These are phyloP conservation scores for Pleomassaria siparia DNA, from an alignment of 2,329 filamentous ascomycete species.

Conservation along the genomic window DNA sequence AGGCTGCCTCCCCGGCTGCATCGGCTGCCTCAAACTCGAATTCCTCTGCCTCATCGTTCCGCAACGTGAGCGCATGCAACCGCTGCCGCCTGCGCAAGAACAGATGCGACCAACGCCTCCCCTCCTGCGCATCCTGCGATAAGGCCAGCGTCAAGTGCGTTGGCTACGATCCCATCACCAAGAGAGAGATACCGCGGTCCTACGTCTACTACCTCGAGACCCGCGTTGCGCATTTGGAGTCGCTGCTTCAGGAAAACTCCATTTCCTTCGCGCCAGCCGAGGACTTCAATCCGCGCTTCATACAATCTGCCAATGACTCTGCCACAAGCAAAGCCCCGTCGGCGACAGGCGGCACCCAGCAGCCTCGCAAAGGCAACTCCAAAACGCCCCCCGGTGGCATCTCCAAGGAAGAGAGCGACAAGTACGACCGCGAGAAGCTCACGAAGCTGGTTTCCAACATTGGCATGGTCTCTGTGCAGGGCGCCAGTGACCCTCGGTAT, in stretches of 20 bases:
- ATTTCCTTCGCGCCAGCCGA: slow-evolving; percentile 72
- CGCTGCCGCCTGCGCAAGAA: slow-evolving; percentile 79
- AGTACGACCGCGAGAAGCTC: slow-evolving; percentile 62
- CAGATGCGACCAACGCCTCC: slow-evolving; percentile 88
- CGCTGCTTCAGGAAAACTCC: slow-evolving; percentile 67
- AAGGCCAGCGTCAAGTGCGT: slow-evolving; percentile 92
- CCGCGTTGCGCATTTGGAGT: slow-evolving; percentile 80
- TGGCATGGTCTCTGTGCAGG: slow-evolving; percentile 76
- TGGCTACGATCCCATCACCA: slow-evolving; percentile 94
- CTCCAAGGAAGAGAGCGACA: slow-evolving; percentile 45
- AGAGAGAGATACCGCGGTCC: slow-evolving; percentile 88
- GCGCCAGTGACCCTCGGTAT: slow-evolving; percentile 75
- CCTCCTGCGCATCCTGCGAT: slow-evolving; percentile 87
- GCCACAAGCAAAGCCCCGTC: slow-evolving; percentile 24
- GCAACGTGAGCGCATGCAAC: slow-evolving; percentile 85
- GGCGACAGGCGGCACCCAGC: slow-evolving; percentile 2
- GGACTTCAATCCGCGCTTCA: slow-evolving; percentile 55
- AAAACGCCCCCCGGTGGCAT: slow-evolving; percentile 14
- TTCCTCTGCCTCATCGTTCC: slow-evolving; percentile 41
- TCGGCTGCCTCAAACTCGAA: slow-evolving; percentile 17
- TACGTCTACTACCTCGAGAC: slow-evolving; percentile 96
- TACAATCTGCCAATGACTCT: slow-evolving; percentile 33
- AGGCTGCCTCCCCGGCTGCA: slow-evolving; percentile 34
- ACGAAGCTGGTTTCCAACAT: slow-evolving; percentile 70
- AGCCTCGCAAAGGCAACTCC: slow-evolving; percentile 7